Evolutionary conservation across 257 asterid genomes (phyloP).

Genomic region (Rehmannia glutinosa): DNA sequence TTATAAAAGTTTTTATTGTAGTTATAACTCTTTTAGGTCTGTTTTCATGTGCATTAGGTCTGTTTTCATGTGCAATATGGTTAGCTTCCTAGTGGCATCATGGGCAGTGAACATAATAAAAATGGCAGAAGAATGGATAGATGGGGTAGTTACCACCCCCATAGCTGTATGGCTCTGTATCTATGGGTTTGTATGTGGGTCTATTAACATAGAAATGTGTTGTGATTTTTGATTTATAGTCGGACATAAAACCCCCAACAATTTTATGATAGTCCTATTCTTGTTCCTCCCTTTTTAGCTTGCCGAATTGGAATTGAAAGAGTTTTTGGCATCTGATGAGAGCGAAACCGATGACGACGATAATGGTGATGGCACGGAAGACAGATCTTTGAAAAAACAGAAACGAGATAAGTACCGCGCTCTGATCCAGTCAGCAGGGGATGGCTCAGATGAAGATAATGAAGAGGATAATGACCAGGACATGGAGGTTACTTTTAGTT

Average conservation of each 20-base stretch:
- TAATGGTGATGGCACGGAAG: slow-evolving; percentile 35
- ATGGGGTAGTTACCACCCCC: background rate
- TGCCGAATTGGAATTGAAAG: slow-evolving; percentile 65
- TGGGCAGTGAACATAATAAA: too few relatives aligned
- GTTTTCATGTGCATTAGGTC: background rate
- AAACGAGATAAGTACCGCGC: slow-evolving; percentile 66
- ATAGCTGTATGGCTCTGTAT: background rate
- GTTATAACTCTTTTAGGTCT: background rate
- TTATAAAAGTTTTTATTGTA: background rate
- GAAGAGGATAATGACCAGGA: slow-evolving; percentile 57
- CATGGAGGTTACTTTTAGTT: slow-evolving; percentile 85
- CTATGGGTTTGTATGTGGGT: background rate
- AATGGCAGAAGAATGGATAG: background rate
- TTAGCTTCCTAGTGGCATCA: too few relatives aligned
- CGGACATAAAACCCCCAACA: background rate
- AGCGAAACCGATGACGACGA: slow-evolving; percentile 63
- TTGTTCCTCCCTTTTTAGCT: slow-evolving; percentile 46
- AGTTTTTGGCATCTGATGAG: slow-evolving; percentile 81
- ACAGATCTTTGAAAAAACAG: slow-evolving; percentile 35
- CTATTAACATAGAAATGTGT: background rate
- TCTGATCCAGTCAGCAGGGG: slow-evolving; percentile 62
- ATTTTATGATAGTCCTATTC: background rate
- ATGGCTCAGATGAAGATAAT: slow-evolving; percentile 54
- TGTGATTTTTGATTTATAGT: background rate
- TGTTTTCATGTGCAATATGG: background rate